Evolutionary conservation across 1,284 basidiomycete species (phyloP).

Genomic region (Leccinum cinnamomeum): DNA sequence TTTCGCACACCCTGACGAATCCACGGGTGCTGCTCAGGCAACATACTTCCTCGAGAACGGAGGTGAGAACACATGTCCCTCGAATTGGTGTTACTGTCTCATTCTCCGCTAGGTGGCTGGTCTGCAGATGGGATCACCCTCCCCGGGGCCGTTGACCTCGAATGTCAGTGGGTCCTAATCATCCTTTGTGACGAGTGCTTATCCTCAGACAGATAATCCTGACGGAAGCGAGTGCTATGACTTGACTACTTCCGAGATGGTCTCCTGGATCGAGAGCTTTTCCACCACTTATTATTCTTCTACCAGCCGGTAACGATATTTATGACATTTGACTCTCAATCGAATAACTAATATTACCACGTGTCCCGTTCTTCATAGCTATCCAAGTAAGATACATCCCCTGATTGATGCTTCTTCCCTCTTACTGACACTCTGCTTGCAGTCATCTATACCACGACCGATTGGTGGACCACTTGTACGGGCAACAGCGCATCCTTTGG

Average conservation of each 20-base stretch:
- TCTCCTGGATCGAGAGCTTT: slow-evolving; percentile 62
- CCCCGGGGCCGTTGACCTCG: slow-evolving; percentile 65
- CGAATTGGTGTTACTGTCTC: neutral
- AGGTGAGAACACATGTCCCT: neutral
- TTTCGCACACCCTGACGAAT: slow-evolving; percentile 47
- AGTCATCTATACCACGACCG: slow-evolving; percentile 64
- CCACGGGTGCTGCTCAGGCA: slow-evolving; percentile 49
- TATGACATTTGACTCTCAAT: neutral
- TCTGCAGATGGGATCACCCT: slow-evolving; percentile 55
- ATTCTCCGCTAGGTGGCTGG: neutral
- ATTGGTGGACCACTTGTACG: slow-evolving; percentile 71
- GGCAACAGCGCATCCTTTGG: slow-evolving; percentile 54
- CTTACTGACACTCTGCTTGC: neutral
- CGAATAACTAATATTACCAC: slow-evolving; percentile 4
- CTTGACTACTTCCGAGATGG: slow-evolving; percentile 53
- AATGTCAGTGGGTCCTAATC: slow-evolving; percentile 41
- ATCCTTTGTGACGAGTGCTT: slow-evolving; percentile 1
- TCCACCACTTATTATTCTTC: slow-evolving; percentile 57
- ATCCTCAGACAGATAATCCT: slow-evolving; percentile 43
- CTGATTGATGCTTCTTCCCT: neutral
- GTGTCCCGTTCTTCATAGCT: slow-evolving; percentile 26
- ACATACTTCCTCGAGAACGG: slow-evolving; percentile 48
- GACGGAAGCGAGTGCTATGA: slow-evolving; percentile 56
- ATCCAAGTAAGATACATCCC: slow-evolving; percentile 32
- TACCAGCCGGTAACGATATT: slow-evolving; percentile 44